phyloP scores from a whole-genome alignment of 2,329 filamentous ascomycete genomes.

The Calonectria honghensis region DNA sequence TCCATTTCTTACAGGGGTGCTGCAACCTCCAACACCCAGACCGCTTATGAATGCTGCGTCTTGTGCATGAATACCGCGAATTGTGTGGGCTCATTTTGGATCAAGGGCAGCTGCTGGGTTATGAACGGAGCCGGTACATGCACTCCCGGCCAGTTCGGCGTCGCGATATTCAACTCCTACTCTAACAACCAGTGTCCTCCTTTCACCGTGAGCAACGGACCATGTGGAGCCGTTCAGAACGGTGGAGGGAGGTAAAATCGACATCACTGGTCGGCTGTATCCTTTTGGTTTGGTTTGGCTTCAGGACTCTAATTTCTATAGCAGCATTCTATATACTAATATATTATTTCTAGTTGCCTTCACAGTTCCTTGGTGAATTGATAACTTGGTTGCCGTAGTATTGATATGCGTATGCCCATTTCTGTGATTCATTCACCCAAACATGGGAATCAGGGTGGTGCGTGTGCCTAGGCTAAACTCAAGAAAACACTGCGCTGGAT shows the following conservation, averaged over 20 bases:
- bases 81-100: slow-evolving; percentile 2
- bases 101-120: neutral
- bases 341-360: neutral
- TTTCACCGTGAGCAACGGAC: neutral
- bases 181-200: neutral
- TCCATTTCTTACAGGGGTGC: neutral
- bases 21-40: neutral
- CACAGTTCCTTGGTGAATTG: neutral
- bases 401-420: neutral
- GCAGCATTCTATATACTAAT: neutral
- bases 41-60: neutral
- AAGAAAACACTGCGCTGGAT: neutral
- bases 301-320: neutral
- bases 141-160: neutral
- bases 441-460: no score
- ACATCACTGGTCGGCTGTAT: neutral
- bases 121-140: slow-evolving; percentile 1
- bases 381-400: neutral
- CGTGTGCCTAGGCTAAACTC: neutral
- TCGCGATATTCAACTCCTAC: neutral
- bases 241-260: neutral
- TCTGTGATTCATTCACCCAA: neutral
- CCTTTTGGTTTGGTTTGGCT: neutral
- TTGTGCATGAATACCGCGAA: neutral
- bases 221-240: neutral